phyloP scores from a whole-genome alignment of 2,329 filamentous ascomycete genomes.

The Verticillium zaregamsianum region DNA sequence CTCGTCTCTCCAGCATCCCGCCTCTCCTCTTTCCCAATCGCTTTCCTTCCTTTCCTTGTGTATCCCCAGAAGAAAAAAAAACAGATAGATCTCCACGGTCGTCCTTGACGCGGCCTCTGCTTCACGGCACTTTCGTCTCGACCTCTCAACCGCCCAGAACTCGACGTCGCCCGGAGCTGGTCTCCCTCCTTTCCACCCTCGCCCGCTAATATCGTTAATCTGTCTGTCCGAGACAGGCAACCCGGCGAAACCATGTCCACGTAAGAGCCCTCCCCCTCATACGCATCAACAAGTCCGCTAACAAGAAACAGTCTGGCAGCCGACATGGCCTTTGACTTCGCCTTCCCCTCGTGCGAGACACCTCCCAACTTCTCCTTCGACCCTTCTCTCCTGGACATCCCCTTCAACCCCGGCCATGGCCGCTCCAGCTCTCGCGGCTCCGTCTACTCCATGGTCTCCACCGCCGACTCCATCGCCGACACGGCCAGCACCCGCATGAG shows the following conservation, averaged over 20 bases:
- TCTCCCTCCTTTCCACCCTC: constrained; percentile 5
- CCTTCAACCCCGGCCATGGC: constrained; percentile 50
- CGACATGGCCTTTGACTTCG: constrained; percentile 59
- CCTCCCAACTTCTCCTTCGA: constrained; percentile 53
- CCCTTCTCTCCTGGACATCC: constrained; percentile 50
- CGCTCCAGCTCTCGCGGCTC: constrained; percentile 64
- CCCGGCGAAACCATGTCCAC: constrained; percentile 34
- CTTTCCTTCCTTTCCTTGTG: constrained; percentile 4
- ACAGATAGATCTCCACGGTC: constrained; percentile 18
- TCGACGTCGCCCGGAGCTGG: constrained; percentile 10
- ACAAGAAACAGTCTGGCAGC: constrained; percentile 51
- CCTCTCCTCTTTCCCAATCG: neutral
- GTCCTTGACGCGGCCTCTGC: constrained; percentile 17
- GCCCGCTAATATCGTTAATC: constrained; percentile 12
- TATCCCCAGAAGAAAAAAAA: constrained; percentile 2
- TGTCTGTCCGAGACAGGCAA: constrained; percentile 10
- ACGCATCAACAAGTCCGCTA: constrained; percentile 18
- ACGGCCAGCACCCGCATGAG: constrained; percentile 64
- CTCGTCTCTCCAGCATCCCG: constrained; percentile 1
- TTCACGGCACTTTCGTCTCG: constrained; percentile 15
- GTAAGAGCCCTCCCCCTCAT: constrained; percentile 21
- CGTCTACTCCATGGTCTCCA: constrained; percentile 65
- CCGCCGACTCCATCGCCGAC: constrained; percentile 50
- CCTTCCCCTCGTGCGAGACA: constrained; percentile 50
- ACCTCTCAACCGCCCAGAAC: constrained; percentile 8